Conservation (phyloP, 2,329 filamentous ascomycete genomes). For the Trichoderma sp. region DNA sequence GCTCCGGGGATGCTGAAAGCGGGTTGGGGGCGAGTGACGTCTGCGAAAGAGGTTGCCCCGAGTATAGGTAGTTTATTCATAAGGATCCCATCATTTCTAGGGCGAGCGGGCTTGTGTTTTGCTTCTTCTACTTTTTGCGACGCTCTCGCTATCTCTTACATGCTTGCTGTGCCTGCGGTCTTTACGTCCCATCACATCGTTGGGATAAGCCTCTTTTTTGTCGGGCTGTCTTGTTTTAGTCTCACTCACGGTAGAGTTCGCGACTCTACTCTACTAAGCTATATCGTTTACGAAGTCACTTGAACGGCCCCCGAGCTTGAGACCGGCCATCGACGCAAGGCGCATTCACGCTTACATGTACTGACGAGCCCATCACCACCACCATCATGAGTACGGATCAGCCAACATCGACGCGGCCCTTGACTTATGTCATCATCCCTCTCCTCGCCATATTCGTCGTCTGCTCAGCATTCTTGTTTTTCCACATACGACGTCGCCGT, state of each 20-base stretch:
- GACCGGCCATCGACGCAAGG: neutral
- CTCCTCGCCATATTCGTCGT: conserved; percentile 45
- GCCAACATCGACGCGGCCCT: conserved; percentile 46
- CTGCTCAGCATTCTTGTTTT: conserved; percentile 37
- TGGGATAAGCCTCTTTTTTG: neutral
- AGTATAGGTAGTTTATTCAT: neutral
- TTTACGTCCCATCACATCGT: neutral
- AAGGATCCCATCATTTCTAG: neutral
- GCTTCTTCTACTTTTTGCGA: neutral
- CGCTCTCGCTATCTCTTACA: neutral
- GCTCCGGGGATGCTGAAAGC: neutral
- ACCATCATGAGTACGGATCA: conserved; percentile 16
- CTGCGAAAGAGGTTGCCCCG: neutral
- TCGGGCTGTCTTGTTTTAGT: neutral
- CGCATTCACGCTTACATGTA: neutral
- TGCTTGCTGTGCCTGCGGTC: neutral
- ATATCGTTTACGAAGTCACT: neutral
- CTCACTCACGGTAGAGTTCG: neutral
- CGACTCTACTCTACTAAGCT: neutral
- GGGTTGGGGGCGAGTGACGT: neutral
- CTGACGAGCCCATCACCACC: neutral
- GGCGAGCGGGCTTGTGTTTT: neutral
- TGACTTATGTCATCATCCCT: conserved; percentile 55
- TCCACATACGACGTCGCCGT: conserved; percentile 41
- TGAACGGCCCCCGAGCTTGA: neutral